phyloP scores from a whole-genome alignment of 208 protist genomes.

The Naegleria fowleri region DNA sequence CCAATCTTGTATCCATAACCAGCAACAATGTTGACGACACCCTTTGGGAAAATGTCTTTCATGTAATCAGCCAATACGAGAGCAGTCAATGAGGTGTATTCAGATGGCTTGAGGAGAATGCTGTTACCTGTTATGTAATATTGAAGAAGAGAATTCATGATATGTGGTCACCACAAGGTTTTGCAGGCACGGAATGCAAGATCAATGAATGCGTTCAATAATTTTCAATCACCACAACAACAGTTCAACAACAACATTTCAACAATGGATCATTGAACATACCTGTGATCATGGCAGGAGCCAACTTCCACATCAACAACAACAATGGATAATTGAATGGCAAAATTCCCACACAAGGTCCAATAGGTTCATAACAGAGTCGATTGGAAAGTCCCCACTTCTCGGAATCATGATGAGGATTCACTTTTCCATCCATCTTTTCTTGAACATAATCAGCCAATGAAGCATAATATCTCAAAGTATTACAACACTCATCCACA shows the following conservation, averaged over 20 bases:
- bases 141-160: not conserved
- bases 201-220: constrained; percentile 64
- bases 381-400: not conserved
- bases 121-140: too few relatives aligned
- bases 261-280: not conserved
- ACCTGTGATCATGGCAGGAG: not conserved
- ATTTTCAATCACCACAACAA: constrained; percentile 34
- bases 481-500: not conserved
- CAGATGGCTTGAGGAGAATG: constrained; percentile 73
- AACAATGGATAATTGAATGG: constrained; percentile 84
- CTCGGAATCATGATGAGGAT: not conserved
- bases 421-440: not conserved
- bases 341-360: constrained; percentile 71
- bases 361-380: constrained; percentile 46
- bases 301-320: not conserved
- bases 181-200: constrained; percentile 75
- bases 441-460: not conserved
- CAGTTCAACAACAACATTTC: not conserved
- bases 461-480: not conserved
- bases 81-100: constrained; percentile 74
- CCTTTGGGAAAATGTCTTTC: constrained; percentile 68
- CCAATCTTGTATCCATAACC: constrained; percentile 70
- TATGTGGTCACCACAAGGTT: not conserved
- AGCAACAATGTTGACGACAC: constrained; percentile 73
- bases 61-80: constrained; percentile 67